These are phyloP conservation scores for Stereum hirsutum DNA, from an alignment of 1,284 basidiomycete genomes.

Conservation along the genomic window DNA sequence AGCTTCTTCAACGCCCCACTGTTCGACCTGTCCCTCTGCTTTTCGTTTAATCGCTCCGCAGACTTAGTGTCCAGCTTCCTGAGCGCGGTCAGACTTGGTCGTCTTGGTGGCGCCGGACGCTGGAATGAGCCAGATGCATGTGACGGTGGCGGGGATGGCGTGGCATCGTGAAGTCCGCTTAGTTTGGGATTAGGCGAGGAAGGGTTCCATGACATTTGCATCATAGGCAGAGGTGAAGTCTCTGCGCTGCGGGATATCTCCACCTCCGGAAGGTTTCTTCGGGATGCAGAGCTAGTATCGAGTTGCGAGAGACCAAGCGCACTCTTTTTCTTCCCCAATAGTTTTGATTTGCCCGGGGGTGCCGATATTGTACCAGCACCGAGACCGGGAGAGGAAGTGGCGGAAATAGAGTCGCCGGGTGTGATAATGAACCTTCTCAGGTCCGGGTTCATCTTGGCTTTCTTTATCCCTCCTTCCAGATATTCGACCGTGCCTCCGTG, in stretches of 20 bases:
- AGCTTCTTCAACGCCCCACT: conserved; percentile 48
- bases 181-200: too few species aligned
- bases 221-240: conserved; percentile 25
- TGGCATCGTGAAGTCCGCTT: too few species aligned
- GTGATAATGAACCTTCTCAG: conserved; percentile 41
- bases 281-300: conserved; percentile 45
- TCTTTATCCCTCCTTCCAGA: conserved; percentile 58
- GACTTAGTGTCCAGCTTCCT: conserved; percentile 50
- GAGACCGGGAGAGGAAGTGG: conserved; percentile 8
- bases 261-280: conserved; percentile 35
- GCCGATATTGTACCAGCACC: too few species aligned
- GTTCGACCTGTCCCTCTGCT: too few species aligned
- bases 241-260: conserved; percentile 46
- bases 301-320: conserved; percentile 53
- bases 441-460: conserved; percentile 44
- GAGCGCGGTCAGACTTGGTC: conserved; percentile 55
- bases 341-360: conserved; percentile 8
- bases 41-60: conserved; percentile 36
- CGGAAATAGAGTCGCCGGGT: not conserved
- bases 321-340: conserved; percentile 26
- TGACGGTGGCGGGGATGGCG: conserved; percentile 59
- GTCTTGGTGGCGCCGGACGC: conserved; percentile 39
- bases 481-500: conserved; percentile 50
- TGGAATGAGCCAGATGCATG: conserved; percentile 38
- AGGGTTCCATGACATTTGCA: conserved; percentile 27